A percentile compares a stretch with the other conserved stretches of the same genome.
Conservation (phyloP, 2,329 filamentous ascomycete species). For the Fusarium longipes region DNA sequence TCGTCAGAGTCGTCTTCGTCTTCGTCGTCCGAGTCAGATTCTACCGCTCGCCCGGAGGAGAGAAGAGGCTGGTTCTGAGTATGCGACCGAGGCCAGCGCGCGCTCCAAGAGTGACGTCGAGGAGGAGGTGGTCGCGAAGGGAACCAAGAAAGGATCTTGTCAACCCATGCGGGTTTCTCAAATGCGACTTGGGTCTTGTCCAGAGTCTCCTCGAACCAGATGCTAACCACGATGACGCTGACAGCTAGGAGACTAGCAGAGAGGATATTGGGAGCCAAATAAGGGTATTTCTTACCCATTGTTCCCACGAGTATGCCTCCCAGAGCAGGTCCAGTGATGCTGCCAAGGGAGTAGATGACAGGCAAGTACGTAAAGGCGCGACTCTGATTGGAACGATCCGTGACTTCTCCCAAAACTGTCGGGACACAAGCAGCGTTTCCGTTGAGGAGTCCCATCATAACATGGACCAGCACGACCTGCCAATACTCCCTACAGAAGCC, state of each 20-base stretch:
- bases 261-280: conserved; percentile 84
- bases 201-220: conserved; percentile 87
- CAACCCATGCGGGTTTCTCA: conserved; percentile 51
- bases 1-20: conserved; percentile 45
- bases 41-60: conserved; percentile 26
- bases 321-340: conserved; percentile 91
- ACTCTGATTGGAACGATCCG: conserved; percentile 94
- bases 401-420: conserved; percentile 93
- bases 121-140: conserved; percentile 31
- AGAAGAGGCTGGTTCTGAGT: conserved; percentile 48
- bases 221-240: conserved; percentile 77
- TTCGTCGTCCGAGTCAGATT: conserved; percentile 44
- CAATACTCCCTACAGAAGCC: conserved; percentile 85
- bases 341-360: conserved; percentile 94
- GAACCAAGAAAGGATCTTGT: conserved; percentile 47
- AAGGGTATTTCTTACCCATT: conserved; percentile 75
- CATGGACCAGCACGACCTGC: conserved; percentile 88
- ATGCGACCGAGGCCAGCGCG: conserved; percentile 52
- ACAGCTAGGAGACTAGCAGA: conserved; percentile 77
- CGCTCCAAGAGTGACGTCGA: conserved; percentile 52
- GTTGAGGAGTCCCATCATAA: conserved; percentile 91
- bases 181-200: conserved; percentile 48
- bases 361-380: conserved; percentile 93
- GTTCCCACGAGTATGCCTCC: conserved; percentile 83
- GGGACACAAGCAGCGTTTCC: conserved; percentile 95